phyloP scores from a whole-genome alignment of 371 early-diverging fungal genomes.

The Thermomucor indicae-seudaticae region DNA sequence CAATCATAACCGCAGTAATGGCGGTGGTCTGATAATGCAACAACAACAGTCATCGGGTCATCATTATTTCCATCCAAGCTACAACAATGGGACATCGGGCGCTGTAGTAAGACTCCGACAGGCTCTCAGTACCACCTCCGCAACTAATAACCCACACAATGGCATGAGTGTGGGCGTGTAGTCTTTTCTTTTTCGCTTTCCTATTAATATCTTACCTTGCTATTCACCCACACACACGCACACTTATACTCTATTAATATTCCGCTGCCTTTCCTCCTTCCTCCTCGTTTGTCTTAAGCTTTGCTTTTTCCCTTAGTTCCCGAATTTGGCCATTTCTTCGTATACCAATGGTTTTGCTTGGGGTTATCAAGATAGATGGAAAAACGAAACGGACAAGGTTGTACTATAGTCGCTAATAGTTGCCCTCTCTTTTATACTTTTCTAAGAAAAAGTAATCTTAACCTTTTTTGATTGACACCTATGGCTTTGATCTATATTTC shows the following conservation, averaged over 20 bases:
- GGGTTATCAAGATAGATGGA: too few relatives aligned
- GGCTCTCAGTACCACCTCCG: neutral
- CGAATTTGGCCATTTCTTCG: neutral
- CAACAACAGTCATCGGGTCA: neutral
- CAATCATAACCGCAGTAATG: neutral
- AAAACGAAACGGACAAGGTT: too few relatives aligned
- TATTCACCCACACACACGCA: neutral
- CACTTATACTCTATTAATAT: neutral
- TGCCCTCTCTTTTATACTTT: neutral
- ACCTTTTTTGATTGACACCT: neutral
- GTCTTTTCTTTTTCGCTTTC: neutral
- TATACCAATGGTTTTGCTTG: too few relatives aligned
- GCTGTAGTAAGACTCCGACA: constrained; percentile 1
- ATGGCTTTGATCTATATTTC: neutral
- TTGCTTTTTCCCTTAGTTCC: neutral
- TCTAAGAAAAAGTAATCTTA: neutral
- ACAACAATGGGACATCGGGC: neutral
- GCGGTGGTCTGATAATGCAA: neutral
- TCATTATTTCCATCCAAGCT: neutral
- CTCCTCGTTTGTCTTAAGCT: neutral
- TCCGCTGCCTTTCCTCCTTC: neutral
- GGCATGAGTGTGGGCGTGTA: constrained; percentile 21
- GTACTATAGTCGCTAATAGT: neutral
- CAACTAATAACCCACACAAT: constrained; percentile 3
- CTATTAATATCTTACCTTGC: neutral